phyloP scores from a whole-genome alignment of 2,329 filamentous ascomycete genomes.

The Fusarium mundagurra region DNA sequence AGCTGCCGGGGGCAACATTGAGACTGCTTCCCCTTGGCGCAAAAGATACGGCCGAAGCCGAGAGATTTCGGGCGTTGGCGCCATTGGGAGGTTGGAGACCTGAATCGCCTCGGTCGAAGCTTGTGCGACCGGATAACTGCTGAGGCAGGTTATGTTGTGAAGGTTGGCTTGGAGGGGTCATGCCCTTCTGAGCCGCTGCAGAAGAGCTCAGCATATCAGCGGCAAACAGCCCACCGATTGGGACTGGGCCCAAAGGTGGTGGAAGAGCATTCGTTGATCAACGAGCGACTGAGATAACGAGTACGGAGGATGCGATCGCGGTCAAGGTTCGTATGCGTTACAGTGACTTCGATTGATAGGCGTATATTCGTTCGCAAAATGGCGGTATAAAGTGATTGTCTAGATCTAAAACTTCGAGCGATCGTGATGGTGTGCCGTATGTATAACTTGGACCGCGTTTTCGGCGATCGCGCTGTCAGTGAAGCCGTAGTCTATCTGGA shows the following conservation, averaged over 20 bases:
- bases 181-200: conserved; percentile 46
- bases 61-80: conserved; percentile 56
- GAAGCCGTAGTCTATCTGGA: conserved; percentile 1
- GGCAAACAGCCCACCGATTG: conserved; percentile 50
- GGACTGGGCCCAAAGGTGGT: conserved; percentile 51
- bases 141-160: conserved; percentile 51
- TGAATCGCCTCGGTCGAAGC: conserved; percentile 64
- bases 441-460: conserved; percentile 9
- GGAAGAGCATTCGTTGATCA: conserved; percentile 51
- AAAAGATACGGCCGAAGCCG: conserved; percentile 68
- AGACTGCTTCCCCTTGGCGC: conserved; percentile 75
- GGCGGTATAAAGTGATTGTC: background rate
- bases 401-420: background rate
- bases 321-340: conserved; percentile 10
- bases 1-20: conserved; percentile 81
- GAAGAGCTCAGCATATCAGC: conserved; percentile 48
- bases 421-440: background rate
- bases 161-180: conserved; percentile 47
- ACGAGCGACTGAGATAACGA: conserved; percentile 12
- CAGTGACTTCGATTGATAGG: conserved; percentile 7
- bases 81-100: conserved; percentile 62
- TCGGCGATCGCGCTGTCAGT: conserved; percentile 8
- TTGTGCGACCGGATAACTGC: conserved; percentile 41
- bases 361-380: background rate
- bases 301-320: conserved; percentile 28